phyloP scores from a whole-genome alignment of 305 asterid species.

The Petunia hybrid region DNA sequence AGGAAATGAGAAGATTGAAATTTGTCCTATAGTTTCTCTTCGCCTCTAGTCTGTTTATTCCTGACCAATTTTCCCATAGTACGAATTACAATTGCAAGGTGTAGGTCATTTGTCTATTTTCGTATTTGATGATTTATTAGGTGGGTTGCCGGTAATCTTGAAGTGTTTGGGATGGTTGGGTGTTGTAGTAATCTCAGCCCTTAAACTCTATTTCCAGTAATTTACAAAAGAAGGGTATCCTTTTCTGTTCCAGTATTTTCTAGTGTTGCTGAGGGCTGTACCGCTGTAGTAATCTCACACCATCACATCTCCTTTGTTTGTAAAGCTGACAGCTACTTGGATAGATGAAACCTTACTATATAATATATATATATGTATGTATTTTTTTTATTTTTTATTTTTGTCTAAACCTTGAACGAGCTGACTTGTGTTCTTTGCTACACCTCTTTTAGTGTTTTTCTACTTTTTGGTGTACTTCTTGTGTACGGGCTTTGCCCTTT shows the following conservation, averaged over 20 bases:
- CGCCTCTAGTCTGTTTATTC: too few relatives aligned
- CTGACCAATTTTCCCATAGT: too few relatives aligned
- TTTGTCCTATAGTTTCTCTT: too few relatives aligned
- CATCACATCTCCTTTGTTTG: background rate
- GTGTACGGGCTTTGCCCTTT: too few relatives aligned
- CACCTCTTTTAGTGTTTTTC: background rate
- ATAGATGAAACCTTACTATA: background rate
- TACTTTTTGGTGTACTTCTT: too few relatives aligned
- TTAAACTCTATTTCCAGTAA: background rate
- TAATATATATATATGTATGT: too few relatives aligned
- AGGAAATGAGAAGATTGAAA: too few relatives aligned
- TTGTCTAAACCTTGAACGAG: background rate
- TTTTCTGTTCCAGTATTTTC: slow-evolving; percentile 2
- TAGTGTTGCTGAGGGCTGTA: background rate
- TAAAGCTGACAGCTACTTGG: slow-evolving; percentile 28
- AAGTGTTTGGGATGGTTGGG: too few relatives aligned
- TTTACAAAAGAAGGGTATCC: background rate
- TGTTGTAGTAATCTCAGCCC: background rate
- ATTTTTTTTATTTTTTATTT: background rate
- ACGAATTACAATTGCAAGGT: too few relatives aligned
- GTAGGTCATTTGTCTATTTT: too few relatives aligned
- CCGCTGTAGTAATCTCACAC: background rate
- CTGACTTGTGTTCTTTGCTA: background rate
- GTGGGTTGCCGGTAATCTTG: too few relatives aligned
- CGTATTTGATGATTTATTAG: too few relatives aligned